Conservation (phyloP, 192 early-diverging fungal species). For the Dissophora globulifera region DNA sequence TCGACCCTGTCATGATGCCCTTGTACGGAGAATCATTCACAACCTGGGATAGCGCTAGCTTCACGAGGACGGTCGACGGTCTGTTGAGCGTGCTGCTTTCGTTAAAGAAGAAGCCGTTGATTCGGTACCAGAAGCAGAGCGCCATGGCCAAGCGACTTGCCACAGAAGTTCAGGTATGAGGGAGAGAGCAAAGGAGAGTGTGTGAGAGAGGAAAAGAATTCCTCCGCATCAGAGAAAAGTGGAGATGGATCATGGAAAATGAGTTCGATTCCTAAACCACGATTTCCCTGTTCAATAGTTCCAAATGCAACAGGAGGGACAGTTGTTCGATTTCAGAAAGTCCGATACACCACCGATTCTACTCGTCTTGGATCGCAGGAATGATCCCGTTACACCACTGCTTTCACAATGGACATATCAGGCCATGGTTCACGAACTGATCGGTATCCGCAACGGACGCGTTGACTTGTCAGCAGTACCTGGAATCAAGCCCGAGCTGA, state of each 20-base stretch:
- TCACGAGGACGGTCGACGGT: conserved; percentile 82
- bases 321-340: conserved; percentile 82
- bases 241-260: too few relatives aligned
- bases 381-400: conserved; percentile 95
- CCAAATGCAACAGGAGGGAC: conserved; percentile 78
- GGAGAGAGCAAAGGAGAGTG: too few relatives aligned
- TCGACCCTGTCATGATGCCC: conserved; percentile 67
- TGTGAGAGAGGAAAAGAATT: too few relatives aligned
- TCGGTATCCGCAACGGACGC: conserved; percentile 92
- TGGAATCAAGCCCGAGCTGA: conserved; percentile 81
- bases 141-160: conserved; percentile 86
- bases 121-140: conserved; percentile 89
- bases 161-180: conserved; percentile 80
- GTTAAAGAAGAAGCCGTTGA: conserved; percentile 91
- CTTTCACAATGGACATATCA: conserved; percentile 99
- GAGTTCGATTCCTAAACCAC: too few relatives aligned
- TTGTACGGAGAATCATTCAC: conserved; percentile 78
- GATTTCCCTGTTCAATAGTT: too few relatives aligned
- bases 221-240: background rate
- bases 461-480: conserved; percentile 92
- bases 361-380: conserved; percentile 91
- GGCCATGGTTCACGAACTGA: conserved; percentile 96
- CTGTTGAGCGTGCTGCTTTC: conserved; percentile 80
- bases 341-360: conserved; percentile 89
- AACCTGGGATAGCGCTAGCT: conserved; percentile 83